A percentile compares a stretch with the other conserved stretches of the same genome.
Evolutionary conservation across 83 land plant genomes (phyloP).

Genomic region (Picea engelmannii): DNA sequence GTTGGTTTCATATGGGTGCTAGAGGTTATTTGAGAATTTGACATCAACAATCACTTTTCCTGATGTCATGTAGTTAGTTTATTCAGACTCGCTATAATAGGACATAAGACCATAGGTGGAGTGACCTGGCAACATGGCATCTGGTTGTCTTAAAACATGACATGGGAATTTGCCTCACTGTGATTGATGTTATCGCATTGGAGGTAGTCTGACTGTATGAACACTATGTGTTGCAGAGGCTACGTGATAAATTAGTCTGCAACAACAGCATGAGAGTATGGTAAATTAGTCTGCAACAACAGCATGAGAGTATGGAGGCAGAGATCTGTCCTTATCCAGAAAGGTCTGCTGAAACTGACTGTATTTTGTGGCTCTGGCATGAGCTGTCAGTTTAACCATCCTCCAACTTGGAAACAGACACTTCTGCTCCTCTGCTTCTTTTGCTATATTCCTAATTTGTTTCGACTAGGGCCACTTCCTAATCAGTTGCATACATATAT

Average conservation of each 20-base stretch:
- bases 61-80: no score
- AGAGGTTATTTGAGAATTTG: not conserved
- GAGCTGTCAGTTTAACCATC: no score
- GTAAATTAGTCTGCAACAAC: no score
- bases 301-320: no score
- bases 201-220: not conserved
- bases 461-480: not conserved
- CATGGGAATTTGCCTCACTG: not conserved
- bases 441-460: not conserved
- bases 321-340: no score
- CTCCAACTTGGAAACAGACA: no score
- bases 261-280: no score
- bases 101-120: not conserved
- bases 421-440: no score
- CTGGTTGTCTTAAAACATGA: not conserved
- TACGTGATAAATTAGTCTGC: not conserved
- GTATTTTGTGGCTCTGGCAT: conserved; percentile 55
- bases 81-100: not conserved
- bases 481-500: not conserved
- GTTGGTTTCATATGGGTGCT: not conserved
- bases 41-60: no score
- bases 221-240: conserved; percentile 39
- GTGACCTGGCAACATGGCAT: not conserved
- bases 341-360: not conserved
- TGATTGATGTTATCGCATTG: not conserved